phyloP scores from a whole-genome alignment of 2,329 filamentous ascomycete species.

The Hymenoscyphus fructigenus region DNA sequence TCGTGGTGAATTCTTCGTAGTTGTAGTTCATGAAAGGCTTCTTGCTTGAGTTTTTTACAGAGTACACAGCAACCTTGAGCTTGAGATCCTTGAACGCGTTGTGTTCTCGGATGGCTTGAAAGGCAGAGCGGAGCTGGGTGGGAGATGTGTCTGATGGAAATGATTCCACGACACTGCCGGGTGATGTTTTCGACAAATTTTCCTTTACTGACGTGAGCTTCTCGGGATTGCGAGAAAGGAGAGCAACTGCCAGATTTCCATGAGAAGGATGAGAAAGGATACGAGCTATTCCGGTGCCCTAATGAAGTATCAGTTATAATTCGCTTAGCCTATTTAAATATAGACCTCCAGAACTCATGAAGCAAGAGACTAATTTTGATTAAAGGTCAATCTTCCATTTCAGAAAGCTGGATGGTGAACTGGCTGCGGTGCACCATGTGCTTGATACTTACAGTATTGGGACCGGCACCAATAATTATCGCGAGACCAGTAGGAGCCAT shows the following conservation, averaged over 20 bases:
- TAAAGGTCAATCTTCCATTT: neutral
- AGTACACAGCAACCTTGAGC: slow-evolving; percentile 53
- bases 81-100: slow-evolving; percentile 49
- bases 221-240: slow-evolving; percentile 50
- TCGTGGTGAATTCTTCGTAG: slow-evolving; percentile 47
- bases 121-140: slow-evolving; percentile 46
- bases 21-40: slow-evolving; percentile 57
- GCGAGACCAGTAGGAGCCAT: slow-evolving; percentile 51
- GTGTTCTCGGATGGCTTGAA: slow-evolving; percentile 49
- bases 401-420: no score
- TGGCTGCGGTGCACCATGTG: no score
- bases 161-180: slow-evolving; percentile 47
- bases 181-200: slow-evolving; percentile 42
- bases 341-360: slow-evolving; percentile 1
- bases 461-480: slow-evolving; percentile 52
- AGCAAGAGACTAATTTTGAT: neutral
- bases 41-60: slow-evolving; percentile 54
- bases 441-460: slow-evolving; percentile 37
- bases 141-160: slow-evolving; percentile 52
- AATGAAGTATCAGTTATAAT: slow-evolving; percentile 18
- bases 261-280: slow-evolving; percentile 53
- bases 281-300: slow-evolving; percentile 56
- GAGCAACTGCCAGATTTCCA: slow-evolving; percentile 55
- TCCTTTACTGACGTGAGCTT: slow-evolving; percentile 44
- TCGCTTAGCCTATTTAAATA: neutral